Evolutionary conservation across 2,329 filamentous ascomycete species (phyloP).

Genomic region (Orbilia javanica): DNA sequence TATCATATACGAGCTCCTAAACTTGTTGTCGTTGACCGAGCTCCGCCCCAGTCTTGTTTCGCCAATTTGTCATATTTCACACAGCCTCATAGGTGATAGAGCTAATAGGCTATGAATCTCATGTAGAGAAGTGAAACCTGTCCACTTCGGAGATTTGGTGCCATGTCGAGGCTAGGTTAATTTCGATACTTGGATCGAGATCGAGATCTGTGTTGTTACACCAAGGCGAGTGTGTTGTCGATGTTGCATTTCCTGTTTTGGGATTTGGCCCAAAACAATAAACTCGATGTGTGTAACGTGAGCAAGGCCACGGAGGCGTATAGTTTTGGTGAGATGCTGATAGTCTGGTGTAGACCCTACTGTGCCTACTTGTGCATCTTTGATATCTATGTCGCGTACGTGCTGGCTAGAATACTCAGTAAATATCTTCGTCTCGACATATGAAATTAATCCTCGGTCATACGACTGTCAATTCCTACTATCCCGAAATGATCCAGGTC

Average conservation of each 20-base stretch:
- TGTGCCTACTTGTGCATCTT: too few relatives aligned
- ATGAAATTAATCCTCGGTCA: too few relatives aligned
- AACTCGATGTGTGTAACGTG: neutral
- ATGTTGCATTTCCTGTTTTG: neutral
- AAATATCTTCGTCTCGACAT: too few relatives aligned
- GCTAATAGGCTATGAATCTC: neutral
- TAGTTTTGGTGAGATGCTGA: too few relatives aligned
- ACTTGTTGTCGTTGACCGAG: neutral
- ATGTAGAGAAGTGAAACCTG: neutral
- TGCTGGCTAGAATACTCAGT: too few relatives aligned
- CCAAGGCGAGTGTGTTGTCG: neutral
- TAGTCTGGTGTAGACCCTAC: too few relatives aligned
- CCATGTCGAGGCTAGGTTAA: too few relatives aligned
- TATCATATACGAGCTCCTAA: neutral
- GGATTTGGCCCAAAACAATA: neutral
- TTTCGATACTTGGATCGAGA: neutral
- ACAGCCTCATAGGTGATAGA: neutral
- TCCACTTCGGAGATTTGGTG: neutral
- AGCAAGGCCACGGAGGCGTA: neutral
- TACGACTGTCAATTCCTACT: neutral
- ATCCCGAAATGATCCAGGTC: conserved; percentile 27
- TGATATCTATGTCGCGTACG: too few relatives aligned
- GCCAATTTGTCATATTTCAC: neutral
- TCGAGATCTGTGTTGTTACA: neutral
- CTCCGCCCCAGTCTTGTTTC: neutral